phyloP scores from a whole-genome alignment of 129 eudicot genomes.

The Escallonia rubra region DNA sequence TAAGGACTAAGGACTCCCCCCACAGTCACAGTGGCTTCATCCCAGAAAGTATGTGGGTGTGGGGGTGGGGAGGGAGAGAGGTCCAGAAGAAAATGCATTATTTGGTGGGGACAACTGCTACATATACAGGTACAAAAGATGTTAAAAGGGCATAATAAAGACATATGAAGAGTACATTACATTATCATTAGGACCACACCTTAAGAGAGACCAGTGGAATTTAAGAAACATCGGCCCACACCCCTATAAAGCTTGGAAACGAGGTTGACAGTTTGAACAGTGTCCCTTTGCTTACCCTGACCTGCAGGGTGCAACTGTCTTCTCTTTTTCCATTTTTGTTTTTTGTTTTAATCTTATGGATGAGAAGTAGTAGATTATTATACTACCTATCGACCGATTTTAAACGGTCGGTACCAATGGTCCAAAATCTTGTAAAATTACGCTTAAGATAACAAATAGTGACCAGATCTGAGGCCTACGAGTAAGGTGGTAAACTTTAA shows the following conservation, averaged over 20 bases:
- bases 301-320: constrained; percentile 12
- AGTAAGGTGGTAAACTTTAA: too few relatives aligned
- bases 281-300: constrained; percentile 8
- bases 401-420: too few relatives aligned
- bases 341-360: not conserved
- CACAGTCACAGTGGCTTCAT: not conserved
- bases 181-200: constrained; percentile 31
- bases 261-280: constrained; percentile 49
- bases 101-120: constrained; percentile 20
- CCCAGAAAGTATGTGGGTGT: not conserved
- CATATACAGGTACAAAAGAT: constrained; percentile 13
- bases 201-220: constrained; percentile 32
- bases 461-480: too few relatives aligned
- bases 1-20: not conserved
- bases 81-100: constrained; percentile 26
- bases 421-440: too few relatives aligned
- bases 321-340: not conserved
- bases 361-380: not conserved
- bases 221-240: constrained; percentile 45
- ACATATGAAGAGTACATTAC: constrained; percentile 24
- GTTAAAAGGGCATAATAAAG: constrained; percentile 16
- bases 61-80: not conserved
- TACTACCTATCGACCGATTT: not conserved
- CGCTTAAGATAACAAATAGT: too few relatives aligned
- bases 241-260: constrained; percentile 30